Conservation (phyloP, 2,329 filamentous ascomycete species). For the Neopestalotiopsis clavispora region DNA sequence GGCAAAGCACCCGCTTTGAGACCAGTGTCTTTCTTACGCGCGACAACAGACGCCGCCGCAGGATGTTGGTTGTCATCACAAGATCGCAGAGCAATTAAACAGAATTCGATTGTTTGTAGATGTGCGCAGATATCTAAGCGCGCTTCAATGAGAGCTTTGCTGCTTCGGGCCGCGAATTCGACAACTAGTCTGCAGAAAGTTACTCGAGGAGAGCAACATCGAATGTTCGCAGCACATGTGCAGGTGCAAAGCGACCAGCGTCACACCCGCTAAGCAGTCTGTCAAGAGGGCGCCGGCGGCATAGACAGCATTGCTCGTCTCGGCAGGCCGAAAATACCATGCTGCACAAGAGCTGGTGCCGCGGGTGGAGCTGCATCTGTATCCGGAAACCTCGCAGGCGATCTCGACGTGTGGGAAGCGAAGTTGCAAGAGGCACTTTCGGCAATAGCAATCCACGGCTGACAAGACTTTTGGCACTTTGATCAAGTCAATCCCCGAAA, state of each 20-base stretch:
- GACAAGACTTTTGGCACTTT: too few species aligned
- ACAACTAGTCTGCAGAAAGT: background rate
- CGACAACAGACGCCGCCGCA: conserved; percentile 7
- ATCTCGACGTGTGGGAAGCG: background rate
- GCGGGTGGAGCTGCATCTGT: background rate
- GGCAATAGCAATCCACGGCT: too few species aligned
- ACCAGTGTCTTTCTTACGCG: conserved; percentile 2
- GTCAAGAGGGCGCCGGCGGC: background rate
- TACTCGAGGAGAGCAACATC: background rate
- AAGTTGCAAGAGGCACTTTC: background rate
- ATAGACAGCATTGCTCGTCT: background rate
- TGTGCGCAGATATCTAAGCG: background rate
- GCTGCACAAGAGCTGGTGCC: background rate
- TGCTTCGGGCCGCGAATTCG: too few species aligned
- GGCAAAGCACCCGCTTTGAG: background rate
- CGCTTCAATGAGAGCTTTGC: background rate
- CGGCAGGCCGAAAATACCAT: background rate
- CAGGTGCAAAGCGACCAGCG: background rate
- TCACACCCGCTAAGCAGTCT: too few species aligned
- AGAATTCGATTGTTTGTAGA: background rate
- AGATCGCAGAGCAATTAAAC: background rate
- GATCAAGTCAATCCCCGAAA: too few species aligned
- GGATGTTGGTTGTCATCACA: background rate
- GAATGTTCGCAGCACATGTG: background rate
- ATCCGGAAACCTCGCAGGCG: background rate